These are phyloP conservation scores for Xylaria sp. DNA, from an alignment of 2,329 filamentous ascomycete species.

Conservation along the genomic window DNA sequence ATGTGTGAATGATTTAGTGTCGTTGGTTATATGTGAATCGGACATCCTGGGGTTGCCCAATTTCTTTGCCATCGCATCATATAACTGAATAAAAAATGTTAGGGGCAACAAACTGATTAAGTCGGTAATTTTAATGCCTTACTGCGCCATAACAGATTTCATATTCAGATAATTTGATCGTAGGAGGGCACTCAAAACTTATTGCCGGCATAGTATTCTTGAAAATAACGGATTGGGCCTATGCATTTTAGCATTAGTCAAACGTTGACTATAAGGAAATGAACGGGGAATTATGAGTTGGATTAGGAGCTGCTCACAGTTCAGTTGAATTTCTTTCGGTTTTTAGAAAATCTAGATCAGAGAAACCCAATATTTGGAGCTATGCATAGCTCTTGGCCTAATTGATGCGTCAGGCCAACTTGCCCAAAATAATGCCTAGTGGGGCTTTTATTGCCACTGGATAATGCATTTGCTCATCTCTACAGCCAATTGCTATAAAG, in stretches of 20 bases:
- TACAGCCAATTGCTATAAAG: neutral
- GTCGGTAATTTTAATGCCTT: neutral
- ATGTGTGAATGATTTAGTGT: neutral
- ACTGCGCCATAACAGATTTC: slow-evolving; percentile 14
- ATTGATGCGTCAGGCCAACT: neutral
- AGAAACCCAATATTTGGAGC: too few species aligned
- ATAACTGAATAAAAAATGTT: neutral
- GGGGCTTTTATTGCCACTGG: neutral
- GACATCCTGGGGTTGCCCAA: neutral
- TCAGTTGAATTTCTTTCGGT: too few species aligned
- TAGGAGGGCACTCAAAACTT: neutral
- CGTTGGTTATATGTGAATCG: neutral
- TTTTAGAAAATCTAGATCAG: too few species aligned
- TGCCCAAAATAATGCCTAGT: neutral
- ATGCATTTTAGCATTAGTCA: neutral
- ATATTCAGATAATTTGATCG: neutral
- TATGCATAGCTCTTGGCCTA: too few species aligned
- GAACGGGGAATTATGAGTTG: too few species aligned
- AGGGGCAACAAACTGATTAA: neutral
- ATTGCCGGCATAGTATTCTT: neutral
- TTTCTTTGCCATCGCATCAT: neutral
- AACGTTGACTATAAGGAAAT: too few species aligned
- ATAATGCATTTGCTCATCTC: too few species aligned
- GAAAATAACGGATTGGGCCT: too few species aligned
- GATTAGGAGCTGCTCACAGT: too few species aligned